phyloP scores from a whole-genome alignment of 179 eudicot genomes.

The Actinidia chinensis region DNA sequence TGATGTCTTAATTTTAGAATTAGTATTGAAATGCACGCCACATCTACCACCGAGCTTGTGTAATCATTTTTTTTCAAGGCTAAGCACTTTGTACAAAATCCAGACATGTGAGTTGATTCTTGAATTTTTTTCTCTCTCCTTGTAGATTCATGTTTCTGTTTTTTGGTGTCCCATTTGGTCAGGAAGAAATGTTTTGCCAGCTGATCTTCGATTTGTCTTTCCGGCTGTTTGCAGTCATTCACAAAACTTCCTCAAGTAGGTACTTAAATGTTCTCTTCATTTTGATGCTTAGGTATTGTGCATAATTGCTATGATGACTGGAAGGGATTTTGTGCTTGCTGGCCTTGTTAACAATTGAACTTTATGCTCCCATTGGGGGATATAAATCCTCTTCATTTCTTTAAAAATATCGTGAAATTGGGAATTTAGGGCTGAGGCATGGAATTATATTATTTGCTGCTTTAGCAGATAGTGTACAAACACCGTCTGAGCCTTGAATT shows the following conservation, averaged over 20 bases:
- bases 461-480: too few relatives aligned
- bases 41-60: background rate
- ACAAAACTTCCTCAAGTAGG: background rate
- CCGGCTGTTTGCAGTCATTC: too few relatives aligned
- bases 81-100: background rate
- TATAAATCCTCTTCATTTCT: too few relatives aligned
- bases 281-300: background rate
- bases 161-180: background rate
- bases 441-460: too few relatives aligned
- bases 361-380: background rate
- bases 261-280: background rate
- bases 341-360: background rate
- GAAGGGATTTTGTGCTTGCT: background rate
- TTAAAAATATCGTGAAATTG: too few relatives aligned
- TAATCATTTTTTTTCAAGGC: background rate
- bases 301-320: too few relatives aligned
- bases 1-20: background rate
- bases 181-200: background rate
- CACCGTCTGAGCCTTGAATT: too few relatives aligned
- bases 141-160: background rate
- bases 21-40: background rate
- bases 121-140: background rate
- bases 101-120: background rate
- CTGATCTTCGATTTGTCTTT: background rate
- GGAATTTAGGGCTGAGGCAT: too few relatives aligned